Base-by-base conservation (phyloP, 306 rosid species). In the Senna tora region DNA sequence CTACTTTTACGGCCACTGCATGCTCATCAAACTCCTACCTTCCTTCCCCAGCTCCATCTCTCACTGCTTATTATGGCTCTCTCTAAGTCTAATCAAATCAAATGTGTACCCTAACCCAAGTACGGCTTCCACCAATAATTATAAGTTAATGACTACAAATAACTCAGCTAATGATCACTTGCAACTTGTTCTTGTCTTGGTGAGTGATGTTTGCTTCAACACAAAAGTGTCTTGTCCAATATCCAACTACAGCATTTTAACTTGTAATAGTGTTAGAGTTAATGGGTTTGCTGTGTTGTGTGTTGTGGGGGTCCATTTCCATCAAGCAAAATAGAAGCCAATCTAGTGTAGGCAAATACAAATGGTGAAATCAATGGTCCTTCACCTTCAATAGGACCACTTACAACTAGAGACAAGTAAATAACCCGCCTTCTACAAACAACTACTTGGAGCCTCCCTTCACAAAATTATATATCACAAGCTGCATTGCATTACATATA, bases 341-440 rank as follows among this genome's bases (percentile, higher is more conserved):
- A 20, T n/a, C n/a, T n/a, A 3, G 30, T 6, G 10, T 25, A 17
- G 22, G 47, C 32, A 36, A 36, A 2, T 2, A 17, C 47, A 9
- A 5, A 49, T 61, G 30, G 16, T 38, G 67, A 61, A 61, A 43
- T 61, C 67, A 43, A 61, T 38, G 67, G 67, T 61, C 51, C 49
- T 49, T 46, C 42, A 55, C 51, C 49, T 49, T 47, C 42, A 65
- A 22, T 33, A 78, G 74, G 82, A 72, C 82, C 78, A 65, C 70
- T 56, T 46, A 4, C 55, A 34, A 55, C 69, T 0, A 64, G 39
- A 55, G 63, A 78, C 77, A 78, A 55, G 4, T 49, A 59, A 19
- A 49, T 30, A 38, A 16, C 60, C 42, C 15, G 4, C 60, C 9
- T 20, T 20, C 34, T 39, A 17, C 34, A 52, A 11, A 36, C n/a